phyloP scores from a whole-genome alignment of 805 yeast genomes.

The Myxozyma neotropica region DNA sequence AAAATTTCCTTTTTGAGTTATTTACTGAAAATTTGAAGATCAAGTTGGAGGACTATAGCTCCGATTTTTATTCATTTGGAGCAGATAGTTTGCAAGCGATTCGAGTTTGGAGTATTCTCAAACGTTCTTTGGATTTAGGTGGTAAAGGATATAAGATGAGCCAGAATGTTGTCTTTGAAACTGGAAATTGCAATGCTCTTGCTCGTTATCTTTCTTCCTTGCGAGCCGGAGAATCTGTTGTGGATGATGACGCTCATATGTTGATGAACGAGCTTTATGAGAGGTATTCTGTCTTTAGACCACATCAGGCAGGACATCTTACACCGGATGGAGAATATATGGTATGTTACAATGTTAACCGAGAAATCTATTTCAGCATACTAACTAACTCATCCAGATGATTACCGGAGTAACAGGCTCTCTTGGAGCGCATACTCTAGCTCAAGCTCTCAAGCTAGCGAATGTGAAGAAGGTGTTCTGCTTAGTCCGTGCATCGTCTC shows the following conservation, averaged over 20 bases:
- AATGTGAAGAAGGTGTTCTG: conserved; percentile 23
- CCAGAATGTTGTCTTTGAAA: conserved; percentile 23
- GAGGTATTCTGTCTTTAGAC: conserved; percentile 20
- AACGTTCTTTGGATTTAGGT: conserved; percentile 17
- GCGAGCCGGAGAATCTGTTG: conserved; percentile 10
- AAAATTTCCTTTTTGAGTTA: conserved; percentile 10
- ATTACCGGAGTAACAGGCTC: conserved; percentile 30
- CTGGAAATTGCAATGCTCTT: conserved; percentile 14
- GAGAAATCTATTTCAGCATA: neutral
- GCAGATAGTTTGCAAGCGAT: conserved; percentile 26
- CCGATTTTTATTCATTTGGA: conserved; percentile 24
- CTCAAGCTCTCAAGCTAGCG: conserved; percentile 2
- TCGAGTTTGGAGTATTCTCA: conserved; percentile 17
- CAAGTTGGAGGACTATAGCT: neutral
- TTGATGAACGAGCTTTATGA: conserved; percentile 18
- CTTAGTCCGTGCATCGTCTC: conserved; percentile 23
- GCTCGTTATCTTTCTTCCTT: conserved; percentile 9
- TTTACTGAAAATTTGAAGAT: conserved; percentile 9
- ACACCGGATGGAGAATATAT: conserved; percentile 11
- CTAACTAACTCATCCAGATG: conserved; percentile 5
- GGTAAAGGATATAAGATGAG: conserved; percentile 15
- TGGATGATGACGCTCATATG: conserved; percentile 3
- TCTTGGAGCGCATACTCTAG: conserved; percentile 24
- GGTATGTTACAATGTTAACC: neutral
- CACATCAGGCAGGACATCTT: conserved; percentile 8